Evolutionary conservation across 2,329 filamentous ascomycete species (phyloP).

Genomic region (Cadophora luteo-olivacea): DNA sequence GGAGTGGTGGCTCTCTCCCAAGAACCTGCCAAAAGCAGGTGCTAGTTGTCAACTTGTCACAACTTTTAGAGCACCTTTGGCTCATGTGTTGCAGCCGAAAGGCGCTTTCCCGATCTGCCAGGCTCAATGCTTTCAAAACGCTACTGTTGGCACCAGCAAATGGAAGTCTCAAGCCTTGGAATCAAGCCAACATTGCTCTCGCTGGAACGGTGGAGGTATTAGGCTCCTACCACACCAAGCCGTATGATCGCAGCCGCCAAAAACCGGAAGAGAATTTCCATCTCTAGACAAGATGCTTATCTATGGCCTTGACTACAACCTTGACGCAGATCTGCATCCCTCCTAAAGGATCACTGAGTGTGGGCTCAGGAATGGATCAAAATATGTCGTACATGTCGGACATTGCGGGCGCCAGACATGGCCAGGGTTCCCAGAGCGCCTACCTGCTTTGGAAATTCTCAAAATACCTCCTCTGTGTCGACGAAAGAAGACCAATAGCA

Average conservation of each 20-base stretch:
- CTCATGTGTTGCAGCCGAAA: neutral
- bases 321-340: slow-evolving; percentile 8
- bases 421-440: neutral
- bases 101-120: neutral
- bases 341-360: neutral
- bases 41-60: neutral
- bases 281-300: neutral
- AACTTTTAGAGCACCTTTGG: neutral
- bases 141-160: neutral
- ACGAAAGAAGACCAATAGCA: neutral
- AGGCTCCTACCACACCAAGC: neutral
- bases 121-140: neutral
- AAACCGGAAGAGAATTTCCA: neutral
- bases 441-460: neutral
- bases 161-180: neutral
- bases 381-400: slow-evolving; percentile 17
- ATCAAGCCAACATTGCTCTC: neutral
- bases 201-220: slow-evolving; percentile 1
- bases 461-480: neutral
- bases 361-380: neutral
- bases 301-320: neutral
- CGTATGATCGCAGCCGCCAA: neutral
- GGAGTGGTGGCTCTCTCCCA: neutral
- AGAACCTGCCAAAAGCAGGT: neutral
- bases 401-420: neutral